phyloP scores from a whole-genome alignment of 2,329 filamentous ascomycete genomes.

The Huntiella omanensis region DNA sequence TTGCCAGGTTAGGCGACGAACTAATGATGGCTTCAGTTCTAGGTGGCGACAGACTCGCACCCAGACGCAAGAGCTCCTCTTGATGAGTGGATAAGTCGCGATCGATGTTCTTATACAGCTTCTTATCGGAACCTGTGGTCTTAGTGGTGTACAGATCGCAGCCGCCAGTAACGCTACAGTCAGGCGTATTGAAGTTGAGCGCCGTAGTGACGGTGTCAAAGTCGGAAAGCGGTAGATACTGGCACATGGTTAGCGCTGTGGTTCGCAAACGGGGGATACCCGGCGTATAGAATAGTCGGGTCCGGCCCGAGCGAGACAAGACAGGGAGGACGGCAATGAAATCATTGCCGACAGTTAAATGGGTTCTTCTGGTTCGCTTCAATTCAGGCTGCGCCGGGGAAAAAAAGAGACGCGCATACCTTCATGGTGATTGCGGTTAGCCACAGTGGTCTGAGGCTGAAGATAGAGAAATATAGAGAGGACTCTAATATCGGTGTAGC shows the following conservation, averaged over 20 bases:
- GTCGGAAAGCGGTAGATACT: slow-evolving; percentile 84
- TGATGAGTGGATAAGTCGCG: slow-evolving; percentile 80
- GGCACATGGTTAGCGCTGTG: background rate
- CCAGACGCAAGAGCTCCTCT: slow-evolving; percentile 68
- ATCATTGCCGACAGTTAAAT: background rate
- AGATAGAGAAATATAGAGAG: background rate
- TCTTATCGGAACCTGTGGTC: slow-evolving; percentile 86
- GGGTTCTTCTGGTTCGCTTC: slow-evolving; percentile 11
- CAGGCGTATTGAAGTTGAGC: slow-evolving; percentile 86
- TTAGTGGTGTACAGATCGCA: slow-evolving; percentile 98
- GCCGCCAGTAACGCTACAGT: slow-evolving; percentile 78
- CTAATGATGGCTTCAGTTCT: slow-evolving; percentile 51
- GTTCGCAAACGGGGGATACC: background rate
- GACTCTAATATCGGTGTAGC: too few species aligned
- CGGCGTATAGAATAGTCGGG: background rate
- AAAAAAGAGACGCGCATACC: slow-evolving; percentile 11
- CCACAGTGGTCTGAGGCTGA: slow-evolving; percentile 12
- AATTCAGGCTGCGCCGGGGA: slow-evolving; percentile 11
- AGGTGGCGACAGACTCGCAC: slow-evolving; percentile 71
- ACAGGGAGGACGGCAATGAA: background rate
- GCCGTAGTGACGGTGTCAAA: slow-evolving; percentile 84
- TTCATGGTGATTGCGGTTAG: slow-evolving; percentile 12
- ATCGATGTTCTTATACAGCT: slow-evolving; percentile 90
- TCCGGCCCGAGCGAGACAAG: background rate
- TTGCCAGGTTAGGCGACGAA: slow-evolving; percentile 38